Percentiles rank a stretch among this genome's conserved stretches.
Evolutionary conservation across 225 moss, liverwort and hornwort species (phyloP).

Genomic region (Physcomitrellopsis africana): DNA sequence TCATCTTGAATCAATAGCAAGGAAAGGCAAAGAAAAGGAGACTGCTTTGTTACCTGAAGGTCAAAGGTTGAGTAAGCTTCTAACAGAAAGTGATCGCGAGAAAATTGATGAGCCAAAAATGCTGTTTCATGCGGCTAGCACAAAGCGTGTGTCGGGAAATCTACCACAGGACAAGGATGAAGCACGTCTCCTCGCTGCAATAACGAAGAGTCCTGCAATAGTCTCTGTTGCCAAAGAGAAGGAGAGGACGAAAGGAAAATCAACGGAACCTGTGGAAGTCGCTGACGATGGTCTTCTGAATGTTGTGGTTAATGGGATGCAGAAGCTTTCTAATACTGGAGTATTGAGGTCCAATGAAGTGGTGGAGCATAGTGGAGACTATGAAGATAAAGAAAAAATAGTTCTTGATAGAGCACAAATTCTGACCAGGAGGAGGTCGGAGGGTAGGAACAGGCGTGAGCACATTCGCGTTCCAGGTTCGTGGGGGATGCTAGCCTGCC

Average conservation of each 20-base stretch:
- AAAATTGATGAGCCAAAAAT: conserved; percentile 43
- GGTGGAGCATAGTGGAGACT: conserved; percentile 26
- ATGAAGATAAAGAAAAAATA: conserved; percentile 37
- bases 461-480: conserved; percentile 56
- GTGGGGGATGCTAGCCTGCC: conserved; percentile 20
- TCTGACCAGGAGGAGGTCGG: conserved; percentile 60
- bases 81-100: conserved; percentile 42
- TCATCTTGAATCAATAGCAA: conserved; percentile 32
- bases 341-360: conserved; percentile 28
- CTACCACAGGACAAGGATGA: conserved; percentile 38
- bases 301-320: conserved; percentile 33
- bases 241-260: conserved; percentile 31
- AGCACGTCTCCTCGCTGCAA: conserved; percentile 18
- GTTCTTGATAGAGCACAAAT: conserved; percentile 40
- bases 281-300: conserved; percentile 39
- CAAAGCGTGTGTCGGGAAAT: conserved; percentile 43
- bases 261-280: conserved; percentile 34
- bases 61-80: conserved; percentile 51
- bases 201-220: conserved; percentile 18
- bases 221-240: conserved; percentile 21
- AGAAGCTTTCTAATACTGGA: conserved; percentile 29
- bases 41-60: conserved; percentile 45
- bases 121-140: conserved; percentile 32
- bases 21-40: conserved; percentile 48
- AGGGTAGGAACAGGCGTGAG: conserved; percentile 57